A percentile compares a stretch with the other conserved stretches of the same genome.
Evolutionary conservation across 805 yeast genomes (phyloP).

Genomic region (Metschnikowia baotianmanensis): DNA sequence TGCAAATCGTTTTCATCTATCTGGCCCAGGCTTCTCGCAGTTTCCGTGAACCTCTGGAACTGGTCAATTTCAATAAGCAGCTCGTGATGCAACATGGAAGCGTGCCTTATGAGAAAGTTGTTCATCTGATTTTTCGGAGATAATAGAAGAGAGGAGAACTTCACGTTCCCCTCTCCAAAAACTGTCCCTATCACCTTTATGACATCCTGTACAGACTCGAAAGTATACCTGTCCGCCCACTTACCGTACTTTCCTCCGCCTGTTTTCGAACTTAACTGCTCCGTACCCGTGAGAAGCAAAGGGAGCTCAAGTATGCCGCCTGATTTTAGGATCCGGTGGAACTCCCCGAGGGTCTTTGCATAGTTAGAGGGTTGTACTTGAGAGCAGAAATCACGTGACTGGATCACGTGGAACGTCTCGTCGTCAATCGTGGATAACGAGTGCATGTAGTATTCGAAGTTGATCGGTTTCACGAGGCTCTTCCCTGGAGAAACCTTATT

Average conservation of each 20-base stretch:
- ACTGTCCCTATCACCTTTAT: constrained; percentile 11
- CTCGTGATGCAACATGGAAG: constrained; percentile 31
- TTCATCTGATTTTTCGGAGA: constrained; percentile 31
- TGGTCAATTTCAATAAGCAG: constrained; percentile 31
- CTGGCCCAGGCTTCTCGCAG: constrained; percentile 2
- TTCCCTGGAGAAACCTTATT: constrained; percentile 2
- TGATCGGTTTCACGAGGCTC: constrained; percentile 12
- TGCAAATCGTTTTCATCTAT: constrained; percentile 14
- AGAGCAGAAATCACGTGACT: constrained; percentile 34
- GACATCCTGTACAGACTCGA: constrained; percentile 2
- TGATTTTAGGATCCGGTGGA: constrained; percentile 32
- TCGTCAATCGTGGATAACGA: constrained; percentile 27
- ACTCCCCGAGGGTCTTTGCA: constrained; percentile 28
- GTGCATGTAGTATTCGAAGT: constrained; percentile 18
- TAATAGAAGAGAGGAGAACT: constrained; percentile 28
- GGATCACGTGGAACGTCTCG: constrained; percentile 36
- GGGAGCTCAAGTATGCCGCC: constrained; percentile 40
- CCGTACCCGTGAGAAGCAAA: constrained; percentile 12
- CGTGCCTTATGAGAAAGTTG: constrained; percentile 28
- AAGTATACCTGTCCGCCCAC: constrained; percentile 1
- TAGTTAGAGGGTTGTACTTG: constrained; percentile 31
- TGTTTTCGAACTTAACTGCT: not conserved
- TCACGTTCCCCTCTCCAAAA: constrained; percentile 36
- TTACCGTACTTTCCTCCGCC: not conserved
- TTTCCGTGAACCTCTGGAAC: constrained; percentile 4